Evolutionary conservation across 1,139 yeast genomes (phyloP).

Genomic region (Scheffersomyces cryptocercus): DNA sequence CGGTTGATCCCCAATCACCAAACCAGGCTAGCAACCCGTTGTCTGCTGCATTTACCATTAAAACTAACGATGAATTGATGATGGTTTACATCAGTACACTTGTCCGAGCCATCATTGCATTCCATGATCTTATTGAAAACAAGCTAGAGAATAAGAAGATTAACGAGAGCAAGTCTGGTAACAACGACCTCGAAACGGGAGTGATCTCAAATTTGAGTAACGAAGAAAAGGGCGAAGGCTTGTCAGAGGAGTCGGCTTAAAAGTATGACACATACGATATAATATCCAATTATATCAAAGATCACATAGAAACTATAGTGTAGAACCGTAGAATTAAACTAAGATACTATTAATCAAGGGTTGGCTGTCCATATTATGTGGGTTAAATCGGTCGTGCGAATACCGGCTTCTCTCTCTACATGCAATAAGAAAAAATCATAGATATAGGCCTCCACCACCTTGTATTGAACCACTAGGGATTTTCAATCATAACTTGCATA

Average conservation of each 20-base stretch:
- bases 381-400: too few species aligned
- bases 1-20: constrained; percentile 17
- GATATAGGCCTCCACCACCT: too few species aligned
- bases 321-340: too few species aligned
- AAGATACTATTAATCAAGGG: too few species aligned
- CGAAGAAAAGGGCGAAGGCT: constrained; percentile 11
- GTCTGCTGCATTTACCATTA: constrained; percentile 80
- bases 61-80: constrained; percentile 96
- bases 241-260: constrained; percentile 8
- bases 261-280: background rate
- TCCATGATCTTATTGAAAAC: constrained; percentile 95
- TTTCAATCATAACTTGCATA: too few species aligned
- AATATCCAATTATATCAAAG: background rate
- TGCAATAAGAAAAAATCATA: too few species aligned
- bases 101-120: constrained; percentile 93
- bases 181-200: constrained; percentile 1
- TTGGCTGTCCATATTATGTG: too few species aligned
- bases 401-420: too few species aligned
- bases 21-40: constrained; percentile 45
- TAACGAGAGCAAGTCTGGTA: constrained; percentile 36
- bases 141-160: constrained; percentile 77
- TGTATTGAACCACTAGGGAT: too few species aligned
- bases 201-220: constrained; percentile 3
- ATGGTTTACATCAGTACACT: constrained; percentile 84
- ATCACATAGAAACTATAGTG: too few species aligned